Evolutionary conservation across 345 rosid genomes (phyloP), one percentile per base, ranked within the genome.

Genomic region (Combretum micranthum): DNA sequence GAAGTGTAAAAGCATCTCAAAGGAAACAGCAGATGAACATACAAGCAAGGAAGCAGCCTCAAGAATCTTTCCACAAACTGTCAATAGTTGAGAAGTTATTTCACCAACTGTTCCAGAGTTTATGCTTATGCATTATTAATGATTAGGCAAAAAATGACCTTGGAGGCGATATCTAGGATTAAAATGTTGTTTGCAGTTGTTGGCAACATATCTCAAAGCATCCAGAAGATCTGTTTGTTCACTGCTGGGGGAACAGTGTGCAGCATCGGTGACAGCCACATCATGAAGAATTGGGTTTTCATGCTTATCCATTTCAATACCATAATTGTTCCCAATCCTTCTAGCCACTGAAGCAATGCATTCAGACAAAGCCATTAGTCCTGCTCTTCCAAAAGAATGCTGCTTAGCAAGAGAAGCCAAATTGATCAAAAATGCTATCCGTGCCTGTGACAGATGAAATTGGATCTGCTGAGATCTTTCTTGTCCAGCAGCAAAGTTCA

Each of bases 101-200:
- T 49, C 22, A 49, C 18, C 22, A 49, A 32, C 10, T 4, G 39
- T 32, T 32, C 39, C 9, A 32, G 39, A 32, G 39, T 1, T 32
- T 7, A 4, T 11, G 9, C 39, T 4, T 4, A 32, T 11, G 9
- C 0, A 32, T 4, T 32, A 32, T 11, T 0, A 32, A 32, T 32
- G 39, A 32, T 32, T 32, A 32, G 39, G 39, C 9, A 32, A 75
- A 55, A 53, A 74, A 19, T 20, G 53, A 91, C 98, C 98, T 91
- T 73, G 87, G 71, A 74, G 73, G 51, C 95, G 98, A 77, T 91
- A 91, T 57, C 69, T 83, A 52, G 86, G 96, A 75, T 91, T 91
- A 68, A 91, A 91, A 80, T 91, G 96, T 54, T 81, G 96, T 69
- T 84, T 88, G 88, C 98, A 80, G 88, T 83, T 88, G 72, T 86